phyloP scores from a whole-genome alignment of 306 rosid species.

The Macrotyloma uniflorum region DNA sequence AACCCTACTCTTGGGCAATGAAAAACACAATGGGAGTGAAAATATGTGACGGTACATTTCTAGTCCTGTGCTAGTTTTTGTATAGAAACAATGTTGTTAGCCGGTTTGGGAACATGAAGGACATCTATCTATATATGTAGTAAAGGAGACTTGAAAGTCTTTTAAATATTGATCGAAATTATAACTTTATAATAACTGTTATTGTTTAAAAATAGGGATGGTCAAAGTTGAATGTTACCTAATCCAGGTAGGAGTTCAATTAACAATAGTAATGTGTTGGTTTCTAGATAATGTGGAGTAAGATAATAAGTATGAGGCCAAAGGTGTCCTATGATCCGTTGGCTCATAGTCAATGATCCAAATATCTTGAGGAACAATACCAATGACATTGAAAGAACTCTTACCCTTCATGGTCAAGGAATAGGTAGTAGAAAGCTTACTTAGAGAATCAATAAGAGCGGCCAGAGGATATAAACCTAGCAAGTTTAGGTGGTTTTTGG shows the following conservation, averaged over 20 bases:
- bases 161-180: too few species aligned
- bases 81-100: too few species aligned
- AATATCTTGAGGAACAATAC: neutral
- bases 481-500: neutral
- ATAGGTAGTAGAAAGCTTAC: neutral
- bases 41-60: too few species aligned
- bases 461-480: neutral
- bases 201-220: neutral
- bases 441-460: neutral
- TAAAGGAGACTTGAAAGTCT: too few species aligned
- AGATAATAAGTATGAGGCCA: neutral
- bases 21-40: neutral
- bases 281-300: neutral
- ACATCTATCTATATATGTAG: neutral
- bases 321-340: neutral
- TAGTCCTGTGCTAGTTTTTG: neutral
- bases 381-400: neutral
- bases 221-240: neutral
- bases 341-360: neutral
- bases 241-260: neutral
- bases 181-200: too few species aligned
- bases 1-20: neutral
- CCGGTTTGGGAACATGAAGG: neutral
- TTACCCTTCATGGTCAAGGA: neutral
- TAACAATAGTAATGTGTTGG: neutral